A percentile compares a stretch with the other conserved stretches of the same genome.
These are phyloP conservation scores for Eutrema heterophyllum DNA, from an alignment of 345 rosid genomes.

Conservation along the genomic window DNA sequence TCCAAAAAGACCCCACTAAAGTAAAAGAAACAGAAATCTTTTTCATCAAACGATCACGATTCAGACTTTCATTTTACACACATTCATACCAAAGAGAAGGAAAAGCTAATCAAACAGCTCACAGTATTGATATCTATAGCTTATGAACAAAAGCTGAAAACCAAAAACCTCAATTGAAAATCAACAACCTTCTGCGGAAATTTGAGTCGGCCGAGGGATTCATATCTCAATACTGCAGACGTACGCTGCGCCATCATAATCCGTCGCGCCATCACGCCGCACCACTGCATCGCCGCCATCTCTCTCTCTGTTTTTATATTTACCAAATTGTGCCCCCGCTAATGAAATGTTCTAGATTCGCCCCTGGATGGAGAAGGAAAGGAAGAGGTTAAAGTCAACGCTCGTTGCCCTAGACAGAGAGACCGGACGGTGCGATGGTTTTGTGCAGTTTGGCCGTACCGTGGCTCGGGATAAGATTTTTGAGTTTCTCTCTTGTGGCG, in stretches of 20 bases:
- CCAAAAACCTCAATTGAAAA: neutral
- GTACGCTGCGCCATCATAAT: constrained; percentile 39
- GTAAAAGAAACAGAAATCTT: no score
- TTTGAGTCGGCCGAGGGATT: neutral
- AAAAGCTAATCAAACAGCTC: neutral
- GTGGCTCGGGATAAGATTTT: no score
- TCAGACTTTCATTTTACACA: neutral
- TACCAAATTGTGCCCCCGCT: no score
- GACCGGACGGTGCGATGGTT: no score
- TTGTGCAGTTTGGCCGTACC: no score
- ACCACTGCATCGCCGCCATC: constrained; percentile 61
- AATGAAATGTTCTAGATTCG: no score
- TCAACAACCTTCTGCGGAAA: neutral
- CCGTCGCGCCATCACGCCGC: constrained; percentile 56
- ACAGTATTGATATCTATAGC: neutral
- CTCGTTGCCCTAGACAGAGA: no score
- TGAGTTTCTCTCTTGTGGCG: no score
- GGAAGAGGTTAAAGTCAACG: no score
- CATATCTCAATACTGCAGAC: neutral
- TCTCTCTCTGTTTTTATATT: neutral
- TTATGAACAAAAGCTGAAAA: neutral
- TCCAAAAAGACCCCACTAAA: no score
- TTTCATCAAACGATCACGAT: neutral
- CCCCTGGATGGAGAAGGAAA: no score
- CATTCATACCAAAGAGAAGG: neutral